Percentiles rank a stretch among this genome's conserved stretches.
Conservation (phyloP, 2,329 filamentous ascomycete genomes). For the Paecilomyces sp. region DNA sequence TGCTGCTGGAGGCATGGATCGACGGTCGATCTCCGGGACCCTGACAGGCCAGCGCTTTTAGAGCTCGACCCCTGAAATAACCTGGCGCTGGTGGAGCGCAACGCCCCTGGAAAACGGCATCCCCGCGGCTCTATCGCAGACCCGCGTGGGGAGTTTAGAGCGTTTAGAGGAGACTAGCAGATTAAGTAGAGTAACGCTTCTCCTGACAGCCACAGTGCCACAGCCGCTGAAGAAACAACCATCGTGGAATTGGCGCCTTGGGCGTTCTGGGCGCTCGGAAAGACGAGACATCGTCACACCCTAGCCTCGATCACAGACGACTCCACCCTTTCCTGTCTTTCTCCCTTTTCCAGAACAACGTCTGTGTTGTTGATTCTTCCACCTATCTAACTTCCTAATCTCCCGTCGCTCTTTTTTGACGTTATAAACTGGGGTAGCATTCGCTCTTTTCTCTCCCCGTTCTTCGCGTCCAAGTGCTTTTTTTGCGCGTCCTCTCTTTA, state of each 20-base stretch:
- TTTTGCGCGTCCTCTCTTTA: too few relatives aligned
- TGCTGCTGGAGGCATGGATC: background rate
- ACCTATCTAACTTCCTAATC: background rate
- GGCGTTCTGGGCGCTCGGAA: background rate
- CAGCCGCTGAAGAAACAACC: background rate
- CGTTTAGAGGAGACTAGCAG: background rate
- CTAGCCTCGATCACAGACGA: background rate
- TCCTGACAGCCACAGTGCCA: background rate
- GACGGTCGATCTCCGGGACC: background rate
- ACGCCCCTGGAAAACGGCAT: background rate
- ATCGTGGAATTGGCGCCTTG: background rate
- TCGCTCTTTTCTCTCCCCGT: background rate
- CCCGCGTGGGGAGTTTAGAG: background rate
- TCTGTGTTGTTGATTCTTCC: background rate
- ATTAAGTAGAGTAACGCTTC: background rate
- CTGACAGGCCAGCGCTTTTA: background rate
- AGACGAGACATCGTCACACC: slow-evolving; percentile 1
- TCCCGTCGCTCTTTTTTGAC: background rate
- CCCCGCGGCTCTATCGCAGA: background rate
- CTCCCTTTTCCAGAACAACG: background rate
- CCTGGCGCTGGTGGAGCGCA: background rate
- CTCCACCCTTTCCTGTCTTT: background rate
- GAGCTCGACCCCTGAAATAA: background rate
- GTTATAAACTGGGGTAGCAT: background rate
- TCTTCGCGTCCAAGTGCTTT: background rate